These are phyloP conservation scores for Fagopyrum tataricum DNA, from an alignment of 148 eudicot species.

Conservation along the genomic window DNA sequence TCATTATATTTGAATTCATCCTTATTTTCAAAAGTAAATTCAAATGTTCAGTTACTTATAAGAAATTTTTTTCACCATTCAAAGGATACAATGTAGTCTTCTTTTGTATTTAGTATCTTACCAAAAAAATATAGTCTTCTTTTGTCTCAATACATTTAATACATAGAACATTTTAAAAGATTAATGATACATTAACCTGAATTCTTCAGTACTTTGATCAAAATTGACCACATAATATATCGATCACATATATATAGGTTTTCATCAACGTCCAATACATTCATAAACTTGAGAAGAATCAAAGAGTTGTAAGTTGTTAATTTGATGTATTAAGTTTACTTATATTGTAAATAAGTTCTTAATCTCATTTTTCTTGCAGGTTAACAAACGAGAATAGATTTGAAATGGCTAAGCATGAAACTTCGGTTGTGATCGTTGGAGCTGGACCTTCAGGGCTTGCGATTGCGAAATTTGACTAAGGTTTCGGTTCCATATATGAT, in stretches of 20 bases:
- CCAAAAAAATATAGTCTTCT: too few relatives aligned
- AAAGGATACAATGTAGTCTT: too few relatives aligned
- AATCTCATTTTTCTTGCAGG: neutral
- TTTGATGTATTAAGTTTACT: neutral
- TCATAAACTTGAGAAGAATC: neutral
- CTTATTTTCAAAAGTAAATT: too few relatives aligned
- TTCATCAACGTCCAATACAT: neutral
- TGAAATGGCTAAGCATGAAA: slow-evolving; percentile 4
- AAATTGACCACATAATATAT: neutral
- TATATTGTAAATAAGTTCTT: neutral
- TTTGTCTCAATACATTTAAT: too few relatives aligned
- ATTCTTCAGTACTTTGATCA: neutral
- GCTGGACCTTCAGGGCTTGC: slow-evolving; percentile 41
- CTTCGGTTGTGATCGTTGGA: slow-evolving; percentile 30
- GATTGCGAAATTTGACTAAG: slow-evolving; percentile 22
- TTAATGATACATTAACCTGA: neutral
- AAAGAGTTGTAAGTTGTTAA: neutral
- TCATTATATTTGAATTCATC: too few relatives aligned
- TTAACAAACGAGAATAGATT: neutral
- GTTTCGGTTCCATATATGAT: slow-evolving; percentile 30
- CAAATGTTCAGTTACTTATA: too few relatives aligned
- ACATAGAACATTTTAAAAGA: too few relatives aligned
- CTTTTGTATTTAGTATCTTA: too few relatives aligned
- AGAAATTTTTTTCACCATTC: too few relatives aligned
- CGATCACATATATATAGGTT: neutral